Conservation (phyloP, 2,329 filamentous ascomycete genomes). For the Orbilia ellipsospora region DNA sequence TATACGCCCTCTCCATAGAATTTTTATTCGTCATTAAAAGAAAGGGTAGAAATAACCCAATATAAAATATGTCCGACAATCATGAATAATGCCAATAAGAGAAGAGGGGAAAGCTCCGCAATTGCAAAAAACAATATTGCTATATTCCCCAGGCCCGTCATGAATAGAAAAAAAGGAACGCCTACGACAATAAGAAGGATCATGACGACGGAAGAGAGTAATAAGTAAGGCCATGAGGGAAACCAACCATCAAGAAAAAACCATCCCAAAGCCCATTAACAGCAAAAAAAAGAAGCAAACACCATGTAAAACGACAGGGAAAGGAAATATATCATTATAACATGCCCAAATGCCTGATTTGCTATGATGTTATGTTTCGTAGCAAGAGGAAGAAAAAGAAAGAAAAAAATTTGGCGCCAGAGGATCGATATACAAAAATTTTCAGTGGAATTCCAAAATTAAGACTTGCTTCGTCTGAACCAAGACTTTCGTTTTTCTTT, state of each 20-base stretch:
- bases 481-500: slow-evolving; percentile 52
- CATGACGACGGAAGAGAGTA: slow-evolving; percentile 20
- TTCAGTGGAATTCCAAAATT: not conserved
- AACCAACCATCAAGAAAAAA: slow-evolving; percentile 24
- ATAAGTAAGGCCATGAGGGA: slow-evolving; percentile 11
- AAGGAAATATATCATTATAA: slow-evolving; percentile 30
- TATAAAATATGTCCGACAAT: no score
- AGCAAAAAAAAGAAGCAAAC: not conserved
- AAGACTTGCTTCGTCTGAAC: slow-evolving; percentile 53
- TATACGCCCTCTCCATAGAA: not conserved
- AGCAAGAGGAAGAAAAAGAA: slow-evolving; percentile 8
- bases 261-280: slow-evolving; percentile 35
- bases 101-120: slow-evolving; percentile 35
- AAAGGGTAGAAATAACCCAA: no score
- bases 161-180: slow-evolving; percentile 34
- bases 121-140: slow-evolving; percentile 30
- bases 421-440: slow-evolving; percentile 7
- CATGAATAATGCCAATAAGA: not conserved
- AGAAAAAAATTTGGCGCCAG: slow-evolving; percentile 9
- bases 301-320: slow-evolving; percentile 15
- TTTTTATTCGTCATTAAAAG: not conserved
- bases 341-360: slow-evolving; percentile 17
- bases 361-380: slow-evolving; percentile 1
- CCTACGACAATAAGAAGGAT: slow-evolving; percentile 29
- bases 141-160: slow-evolving; percentile 27